Evolutionary conservation across 108 stramenopile genomes (phyloP).

Genomic region (Cyclotella sp.): DNA sequence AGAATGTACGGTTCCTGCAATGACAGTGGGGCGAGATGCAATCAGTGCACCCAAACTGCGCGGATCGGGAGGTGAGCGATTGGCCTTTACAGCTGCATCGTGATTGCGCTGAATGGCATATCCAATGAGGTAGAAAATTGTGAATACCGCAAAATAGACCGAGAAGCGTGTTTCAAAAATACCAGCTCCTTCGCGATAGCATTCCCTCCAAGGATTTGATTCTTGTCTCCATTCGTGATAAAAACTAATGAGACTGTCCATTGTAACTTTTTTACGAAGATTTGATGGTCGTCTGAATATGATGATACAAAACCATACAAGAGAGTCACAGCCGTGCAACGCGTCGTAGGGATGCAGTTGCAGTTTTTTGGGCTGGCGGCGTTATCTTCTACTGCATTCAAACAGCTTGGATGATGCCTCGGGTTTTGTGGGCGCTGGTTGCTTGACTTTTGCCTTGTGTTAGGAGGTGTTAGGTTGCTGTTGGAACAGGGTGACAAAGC

Average conservation of each 20-base stretch:
- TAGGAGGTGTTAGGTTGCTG: too few relatives aligned
- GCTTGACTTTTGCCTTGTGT: too few relatives aligned
- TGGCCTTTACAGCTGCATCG: slow-evolving; percentile 17
- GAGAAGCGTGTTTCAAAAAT: slow-evolving; percentile 46
- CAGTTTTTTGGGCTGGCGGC: too few relatives aligned
- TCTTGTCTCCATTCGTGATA: slow-evolving; percentile 20
- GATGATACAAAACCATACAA: too few relatives aligned
- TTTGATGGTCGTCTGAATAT: background rate
- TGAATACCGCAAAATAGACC: slow-evolving; percentile 21
- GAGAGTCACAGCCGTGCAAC: too few relatives aligned
- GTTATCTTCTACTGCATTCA: too few relatives aligned
- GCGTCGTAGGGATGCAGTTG: too few relatives aligned
- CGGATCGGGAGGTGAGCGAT: slow-evolving; percentile 32
- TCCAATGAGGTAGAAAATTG: slow-evolving; percentile 27
- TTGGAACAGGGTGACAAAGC: too few relatives aligned
- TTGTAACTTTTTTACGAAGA: background rate
- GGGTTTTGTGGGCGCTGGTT: too few relatives aligned
- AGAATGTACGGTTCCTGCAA: slow-evolving; percentile 44
- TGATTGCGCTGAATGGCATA: slow-evolving; percentile 21
- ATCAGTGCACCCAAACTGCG: slow-evolving; percentile 35
- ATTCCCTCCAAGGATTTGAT: slow-evolving; percentile 46
- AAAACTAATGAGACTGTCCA: background rate
- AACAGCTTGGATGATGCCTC: too few relatives aligned
- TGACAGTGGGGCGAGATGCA: slow-evolving; percentile 50
- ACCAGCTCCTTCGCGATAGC: slow-evolving; percentile 29